Base-by-base conservation (phyloP, 2,329 filamentous ascomycete species). In the Pyricularia pennisetigena region DNA sequence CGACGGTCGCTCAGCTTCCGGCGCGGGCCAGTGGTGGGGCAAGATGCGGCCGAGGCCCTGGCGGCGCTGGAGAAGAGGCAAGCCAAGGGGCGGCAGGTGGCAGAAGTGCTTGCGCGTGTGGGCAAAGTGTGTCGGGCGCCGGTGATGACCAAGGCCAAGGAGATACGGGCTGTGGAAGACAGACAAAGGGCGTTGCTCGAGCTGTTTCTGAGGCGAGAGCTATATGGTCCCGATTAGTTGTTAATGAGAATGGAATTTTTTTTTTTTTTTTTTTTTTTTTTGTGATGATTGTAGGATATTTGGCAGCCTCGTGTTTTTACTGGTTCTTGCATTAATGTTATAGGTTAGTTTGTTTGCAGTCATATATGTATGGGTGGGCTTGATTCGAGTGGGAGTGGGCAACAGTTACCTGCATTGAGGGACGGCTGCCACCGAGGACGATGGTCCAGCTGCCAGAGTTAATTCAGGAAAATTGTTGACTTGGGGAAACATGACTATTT, bases 121-220 rank as follows among this genome's bases (percentile, higher is more conserved):
- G 66, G 66, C 1, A 62, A 12, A 9, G 81, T 93, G 14, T 89
- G 93, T 69, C 83, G 88, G 8, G 75, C 69, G 12, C 54, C 68
- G 12, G 30, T 62, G 54, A 75, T 79, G 2, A 32, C 68, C 61
- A 80, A 78, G 69, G 79, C 80, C 2, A 82, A 86, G 77, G 89
- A 91, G 69, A 85, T 79, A 71, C 88, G 82, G 69, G 78, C 80
- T 0, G 77, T 82, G 16, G 87, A 89, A 71, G 90, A 90, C 69
- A 85, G 86, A 75, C 90, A 88, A 80, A 82, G 83, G 68, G 83
- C 83, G 10, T 78, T 94, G 14, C 75, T 96, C 32, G 90, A 93
- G 75, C 79, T 92, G 30, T 96, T 96, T 71, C 74, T 92, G 69
- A 68, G 71, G 26, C 26, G 72, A 28, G 68, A 70, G 23, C 57